These are phyloP conservation scores for Exophiala sp. DNA, from an alignment of 2,329 filamentous ascomycete genomes.

Conservation along the genomic window DNA sequence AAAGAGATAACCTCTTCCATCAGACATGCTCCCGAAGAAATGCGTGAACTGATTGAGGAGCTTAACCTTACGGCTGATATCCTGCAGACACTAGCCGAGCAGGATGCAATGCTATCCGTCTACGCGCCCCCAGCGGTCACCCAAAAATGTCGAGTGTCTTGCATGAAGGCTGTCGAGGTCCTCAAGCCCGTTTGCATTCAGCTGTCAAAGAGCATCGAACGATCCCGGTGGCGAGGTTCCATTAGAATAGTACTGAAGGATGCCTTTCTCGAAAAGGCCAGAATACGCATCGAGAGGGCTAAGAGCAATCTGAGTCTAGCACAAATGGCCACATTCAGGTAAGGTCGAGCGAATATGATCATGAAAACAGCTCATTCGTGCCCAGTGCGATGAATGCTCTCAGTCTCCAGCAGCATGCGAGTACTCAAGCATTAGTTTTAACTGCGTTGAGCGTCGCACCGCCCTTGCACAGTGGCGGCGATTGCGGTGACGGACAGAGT, in stretches of 20 bases:
- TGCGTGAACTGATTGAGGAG: conserved; percentile 7
- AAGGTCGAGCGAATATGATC: not conserved
- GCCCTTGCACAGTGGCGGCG: not conserved
- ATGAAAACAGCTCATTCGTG: not conserved
- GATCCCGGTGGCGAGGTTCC: conserved; percentile 3
- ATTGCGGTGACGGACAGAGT: not conserved
- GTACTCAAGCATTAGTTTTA: conserved; percentile 1
- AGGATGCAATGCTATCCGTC: conserved; percentile 1
- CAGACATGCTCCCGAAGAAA: conserved; percentile 5
- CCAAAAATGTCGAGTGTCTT: conserved; percentile 7
- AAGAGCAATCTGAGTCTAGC: conserved; percentile 6
- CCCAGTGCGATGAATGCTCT: conserved; percentile 6
- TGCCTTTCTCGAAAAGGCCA: conserved; percentile 1
- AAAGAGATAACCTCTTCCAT: conserved; percentile 5
- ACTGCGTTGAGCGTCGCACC: not conserved
- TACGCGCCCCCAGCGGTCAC: conserved; percentile 1
- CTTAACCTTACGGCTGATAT: conserved; percentile 1
- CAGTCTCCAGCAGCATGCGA: conserved; percentile 6
- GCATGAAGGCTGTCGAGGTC: conserved; percentile 5
- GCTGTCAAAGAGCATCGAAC: conserved; percentile 6
- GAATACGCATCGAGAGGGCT: conserved; percentile 4
- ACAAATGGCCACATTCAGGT: conserved; percentile 3
- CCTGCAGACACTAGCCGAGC: conserved; percentile 7
- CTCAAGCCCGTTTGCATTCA: conserved; percentile 5
- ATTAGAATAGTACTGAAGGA: conserved; percentile 7